Evolutionary conservation across 345 rosid genomes (phyloP).

Genomic region (Acer negundo): DNA sequence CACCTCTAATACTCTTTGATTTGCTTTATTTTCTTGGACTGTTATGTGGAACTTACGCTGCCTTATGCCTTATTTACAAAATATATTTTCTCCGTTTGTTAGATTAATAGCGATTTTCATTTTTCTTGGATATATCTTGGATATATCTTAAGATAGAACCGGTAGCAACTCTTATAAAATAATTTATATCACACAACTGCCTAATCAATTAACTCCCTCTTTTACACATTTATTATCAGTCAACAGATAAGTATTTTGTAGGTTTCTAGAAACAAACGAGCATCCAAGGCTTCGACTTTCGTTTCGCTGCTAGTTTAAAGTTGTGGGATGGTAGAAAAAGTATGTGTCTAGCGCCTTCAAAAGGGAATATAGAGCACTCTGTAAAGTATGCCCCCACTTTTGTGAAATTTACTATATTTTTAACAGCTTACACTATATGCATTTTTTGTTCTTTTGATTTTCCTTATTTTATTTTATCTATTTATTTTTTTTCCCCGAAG

Average conservation of each 20-base stretch:
- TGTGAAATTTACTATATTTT: too few relatives aligned
- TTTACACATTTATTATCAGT: background rate
- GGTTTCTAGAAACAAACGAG: constrained; percentile 16
- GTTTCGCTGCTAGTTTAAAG: constrained; percentile 15
- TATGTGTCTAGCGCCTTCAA: constrained; percentile 91
- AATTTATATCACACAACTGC: background rate
- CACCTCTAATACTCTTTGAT: background rate
- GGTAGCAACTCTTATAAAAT: background rate
- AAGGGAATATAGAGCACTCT: constrained; percentile 93
- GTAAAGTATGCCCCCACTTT: constrained; percentile 56
- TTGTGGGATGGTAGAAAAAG: constrained; percentile 76
- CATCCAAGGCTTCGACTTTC: background rate
- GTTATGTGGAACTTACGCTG: background rate
- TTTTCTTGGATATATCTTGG: background rate
- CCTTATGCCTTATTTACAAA: background rate
- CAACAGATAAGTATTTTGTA: constrained; percentile 19
- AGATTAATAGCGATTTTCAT: background rate
- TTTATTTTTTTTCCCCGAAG: too few relatives aligned
- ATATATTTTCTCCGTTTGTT: background rate
- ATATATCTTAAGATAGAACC: background rate
- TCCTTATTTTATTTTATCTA: too few relatives aligned
- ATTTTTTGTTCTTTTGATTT: too few relatives aligned
- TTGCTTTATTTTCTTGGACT: constrained; percentile 1
- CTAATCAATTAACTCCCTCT: constrained; percentile 7
- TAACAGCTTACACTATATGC: too few relatives aligned